Evolutionary conservation across 371 early-diverging fungal species (phyloP), one percentile per base, ranked within the genome.

Genomic region (Chytridium lagenaria): DNA sequence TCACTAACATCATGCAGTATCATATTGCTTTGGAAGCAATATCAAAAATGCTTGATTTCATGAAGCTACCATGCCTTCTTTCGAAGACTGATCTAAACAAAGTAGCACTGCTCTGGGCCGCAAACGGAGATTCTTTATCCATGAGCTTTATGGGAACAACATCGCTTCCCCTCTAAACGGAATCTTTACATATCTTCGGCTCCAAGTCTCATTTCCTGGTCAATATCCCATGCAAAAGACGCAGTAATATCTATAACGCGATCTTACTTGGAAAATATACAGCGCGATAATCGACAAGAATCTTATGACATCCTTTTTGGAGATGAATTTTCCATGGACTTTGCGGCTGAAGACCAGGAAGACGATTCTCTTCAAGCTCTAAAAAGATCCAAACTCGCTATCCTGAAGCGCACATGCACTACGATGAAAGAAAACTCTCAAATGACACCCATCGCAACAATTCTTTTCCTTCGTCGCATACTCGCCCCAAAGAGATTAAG

Each of bases 1-100:
- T 70, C 66, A 72, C 75, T 23, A 76, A 68, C 44, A 36, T 77
- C 15, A 50, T 72, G 0, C 80, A 80, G 52, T 74, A 40, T 50
- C 3, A 51, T 7, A 59, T 80, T 5, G 44, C 74, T 1, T 34
- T 39, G 40, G 50, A 67, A 12, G 67, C 44, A 1, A 50, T 76
- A 22, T 26, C 30, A 16, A 59, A 52, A 7, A 64, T 76, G 77
- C 52, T 79, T 12, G 38, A 31, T 19, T 67, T 57, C 33, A 37
- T 50, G 44, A 68, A 59, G 1, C 26, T 68, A 33, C 30, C 49
- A 3, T 61, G 16, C 12, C 33, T n/a, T 23, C 26, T 74, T 23
- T 28, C 67, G 22, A 22, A 36, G 7, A 2, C 31, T 1, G 26
- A 57, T 7, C 28, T 26, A 22, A 51, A 39, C 22, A 70, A 68